Evolutionary conservation across 176 grass and related monocot species (phyloP).

Genomic region (Oropetium thomaeum): DNA sequence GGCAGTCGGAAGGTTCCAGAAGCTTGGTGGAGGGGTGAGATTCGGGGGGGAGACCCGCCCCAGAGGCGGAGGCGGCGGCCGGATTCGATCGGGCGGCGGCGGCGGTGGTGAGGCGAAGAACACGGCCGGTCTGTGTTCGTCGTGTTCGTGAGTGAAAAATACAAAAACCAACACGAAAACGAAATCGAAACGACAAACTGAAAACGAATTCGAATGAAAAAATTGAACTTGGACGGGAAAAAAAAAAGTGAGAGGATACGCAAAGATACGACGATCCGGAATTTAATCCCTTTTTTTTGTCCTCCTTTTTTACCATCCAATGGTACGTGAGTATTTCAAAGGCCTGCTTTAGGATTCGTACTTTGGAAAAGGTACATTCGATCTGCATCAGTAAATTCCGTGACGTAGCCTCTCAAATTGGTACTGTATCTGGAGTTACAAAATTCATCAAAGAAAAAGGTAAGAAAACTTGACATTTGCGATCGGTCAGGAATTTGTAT

Average conservation of each 20-base stretch:
- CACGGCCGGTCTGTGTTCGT: conserved; percentile 32
- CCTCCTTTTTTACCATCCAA: not conserved
- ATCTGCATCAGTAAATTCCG: not conserved
- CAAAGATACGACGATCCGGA: not conserved
- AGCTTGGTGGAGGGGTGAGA: not conserved
- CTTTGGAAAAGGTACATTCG: not conserved
- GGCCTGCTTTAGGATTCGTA: conserved; percentile 32
- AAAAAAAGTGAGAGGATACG: not conserved
- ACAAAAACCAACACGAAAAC: not conserved
- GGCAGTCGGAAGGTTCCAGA: not conserved
- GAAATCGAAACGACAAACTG: conserved; percentile 31
- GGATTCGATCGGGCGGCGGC: conserved; percentile 29
- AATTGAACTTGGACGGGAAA: conserved; percentile 22
- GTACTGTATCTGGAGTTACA: too few species aligned
- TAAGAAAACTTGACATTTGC: too few species aligned
- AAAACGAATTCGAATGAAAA: conserved; percentile 31
- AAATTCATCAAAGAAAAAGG: too few species aligned
- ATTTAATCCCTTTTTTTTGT: conserved; percentile 6
- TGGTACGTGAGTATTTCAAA: not conserved
- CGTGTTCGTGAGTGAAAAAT: conserved; percentile 3
- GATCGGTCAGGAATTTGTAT: too few species aligned
- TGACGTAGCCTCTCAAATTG: not conserved
- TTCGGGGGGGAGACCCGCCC: not conserved
- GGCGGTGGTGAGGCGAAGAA: conserved; percentile 40
- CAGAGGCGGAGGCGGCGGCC: not conserved